A percentile compares a stretch with the other conserved stretches of the same genome.
phyloP scores from a whole-genome alignment of 345 rosid species.

The Nasturtium officinale region DNA sequence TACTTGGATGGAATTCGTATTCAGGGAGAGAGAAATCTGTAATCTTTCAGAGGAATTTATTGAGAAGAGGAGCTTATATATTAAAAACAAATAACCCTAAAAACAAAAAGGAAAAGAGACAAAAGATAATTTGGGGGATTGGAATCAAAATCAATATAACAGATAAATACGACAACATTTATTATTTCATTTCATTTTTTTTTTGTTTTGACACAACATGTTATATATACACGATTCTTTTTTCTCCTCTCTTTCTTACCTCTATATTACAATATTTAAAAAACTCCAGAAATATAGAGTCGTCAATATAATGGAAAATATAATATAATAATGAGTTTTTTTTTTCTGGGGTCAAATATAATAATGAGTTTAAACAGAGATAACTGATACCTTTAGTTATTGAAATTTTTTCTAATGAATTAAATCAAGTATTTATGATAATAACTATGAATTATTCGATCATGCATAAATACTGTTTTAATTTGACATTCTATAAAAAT shows the following conservation, averaged over 20 bases:
- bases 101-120: constrained; percentile 28
- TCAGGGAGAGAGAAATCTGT: constrained; percentile 2
- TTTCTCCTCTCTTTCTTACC: neutral
- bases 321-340: neutral
- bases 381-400: neutral
- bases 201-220: neutral
- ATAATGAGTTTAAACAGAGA: too few relatives aligned
- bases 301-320: too few relatives aligned
- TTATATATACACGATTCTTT: neutral
- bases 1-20: constrained; percentile 3
- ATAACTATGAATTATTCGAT: neutral
- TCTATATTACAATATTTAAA: neutral
- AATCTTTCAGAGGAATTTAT: constrained; percentile 11
- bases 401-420: too few relatives aligned
- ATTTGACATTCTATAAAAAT: neutral
- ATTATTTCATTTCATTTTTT: neutral
- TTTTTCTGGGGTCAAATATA: too few relatives aligned
- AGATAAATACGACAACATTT: constrained; percentile 8
- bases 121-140: constrained; percentile 36
- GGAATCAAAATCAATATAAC: constrained; percentile 16
- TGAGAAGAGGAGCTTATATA: constrained; percentile 3
- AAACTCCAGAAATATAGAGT: neutral
- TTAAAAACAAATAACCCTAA: constrained; percentile 24
- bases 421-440: too few relatives aligned
- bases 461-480: too few relatives aligned